phyloP scores from a whole-genome alignment of 202 grass and related monocot species.

The Elaeis oleifera region DNA sequence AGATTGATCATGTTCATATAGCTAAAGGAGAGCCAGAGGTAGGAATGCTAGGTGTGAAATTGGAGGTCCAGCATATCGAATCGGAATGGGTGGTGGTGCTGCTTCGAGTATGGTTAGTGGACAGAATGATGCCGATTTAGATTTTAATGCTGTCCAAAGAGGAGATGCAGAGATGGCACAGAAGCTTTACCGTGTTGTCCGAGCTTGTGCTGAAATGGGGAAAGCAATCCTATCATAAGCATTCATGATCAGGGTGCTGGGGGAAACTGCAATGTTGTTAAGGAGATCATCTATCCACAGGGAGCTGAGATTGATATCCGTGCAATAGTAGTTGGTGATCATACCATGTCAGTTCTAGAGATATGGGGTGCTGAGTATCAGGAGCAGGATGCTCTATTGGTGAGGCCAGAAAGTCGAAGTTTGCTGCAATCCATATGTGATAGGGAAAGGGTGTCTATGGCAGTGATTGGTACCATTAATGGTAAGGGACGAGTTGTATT shows the following conservation, averaged over 20 bases:
- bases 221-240: conserved; percentile 74
- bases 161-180: conserved; percentile 97
- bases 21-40: conserved; percentile 69
- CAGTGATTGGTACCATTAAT: conserved; percentile 71
- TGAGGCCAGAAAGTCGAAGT: conserved; percentile 52
- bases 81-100: conserved; percentile 97
- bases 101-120: conserved; percentile 97
- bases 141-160: conserved; percentile 93
- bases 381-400: conserved; percentile 75
- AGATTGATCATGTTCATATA: conserved; percentile 84
- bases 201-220: conserved; percentile 94
- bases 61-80: conserved; percentile 84
- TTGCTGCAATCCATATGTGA: conserved; percentile 64
- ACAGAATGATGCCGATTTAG: conserved; percentile 82
- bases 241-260: conserved; percentile 98
- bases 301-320: conserved; percentile 90
- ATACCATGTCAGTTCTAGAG: conserved; percentile 75
- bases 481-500: conserved; percentile 78
- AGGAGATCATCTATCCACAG: conserved; percentile 94
- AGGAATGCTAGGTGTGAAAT: conserved; percentile 97
- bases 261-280: conserved; percentile 95
- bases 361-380: conserved; percentile 94
- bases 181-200: conserved; percentile 75
- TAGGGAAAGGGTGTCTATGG: conserved; percentile 81
- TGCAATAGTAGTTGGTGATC: conserved; percentile 78